Conservation (phyloP, 1,284 basidiomycete genomes). For the Ceratobasidium sp. region DNA sequence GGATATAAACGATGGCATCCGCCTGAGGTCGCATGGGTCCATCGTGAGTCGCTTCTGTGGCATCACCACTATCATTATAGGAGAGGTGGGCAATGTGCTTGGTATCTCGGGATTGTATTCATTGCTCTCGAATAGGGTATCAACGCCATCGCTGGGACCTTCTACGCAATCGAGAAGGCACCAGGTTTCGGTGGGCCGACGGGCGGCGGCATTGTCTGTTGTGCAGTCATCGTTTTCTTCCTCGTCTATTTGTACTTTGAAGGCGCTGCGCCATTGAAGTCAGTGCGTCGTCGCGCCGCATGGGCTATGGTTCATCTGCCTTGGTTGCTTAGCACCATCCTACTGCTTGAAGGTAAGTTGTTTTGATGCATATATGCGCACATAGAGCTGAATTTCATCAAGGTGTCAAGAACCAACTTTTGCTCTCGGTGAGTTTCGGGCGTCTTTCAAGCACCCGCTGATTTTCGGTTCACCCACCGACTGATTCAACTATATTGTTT, state of each 20-base stretch:
- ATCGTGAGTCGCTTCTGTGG: constrained; percentile 15
- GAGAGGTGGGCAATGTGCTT: constrained; percentile 8
- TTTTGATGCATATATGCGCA: neutral
- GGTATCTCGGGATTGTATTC: neutral
- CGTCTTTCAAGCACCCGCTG: neutral
- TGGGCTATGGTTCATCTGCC: constrained; percentile 34
- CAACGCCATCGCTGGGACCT: constrained; percentile 36
- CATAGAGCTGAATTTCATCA: too few relatives aligned
- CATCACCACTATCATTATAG: constrained; percentile 36
- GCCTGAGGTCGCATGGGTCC: constrained; percentile 32
- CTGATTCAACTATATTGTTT: neutral
- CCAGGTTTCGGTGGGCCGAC: constrained; percentile 15
- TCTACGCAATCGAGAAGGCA: constrained; percentile 28
- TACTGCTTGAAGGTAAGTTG: constrained; percentile 30
- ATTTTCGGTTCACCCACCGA: neutral
- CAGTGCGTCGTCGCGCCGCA: neutral
- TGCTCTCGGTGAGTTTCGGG: constrained; percentile 28
- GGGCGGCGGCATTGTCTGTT: neutral
- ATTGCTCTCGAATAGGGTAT: constrained; percentile 19
- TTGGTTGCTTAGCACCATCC: constrained; percentile 16
- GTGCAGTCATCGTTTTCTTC: constrained; percentile 27
- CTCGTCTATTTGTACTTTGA: constrained; percentile 35
- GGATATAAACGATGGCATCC: constrained; percentile 21
- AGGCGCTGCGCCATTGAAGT: constrained; percentile 10
- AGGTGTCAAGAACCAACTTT: constrained; percentile 41